phyloP scores from a whole-genome alignment of 805 yeast species.

The Metschnikowia lochheadii region DNA sequence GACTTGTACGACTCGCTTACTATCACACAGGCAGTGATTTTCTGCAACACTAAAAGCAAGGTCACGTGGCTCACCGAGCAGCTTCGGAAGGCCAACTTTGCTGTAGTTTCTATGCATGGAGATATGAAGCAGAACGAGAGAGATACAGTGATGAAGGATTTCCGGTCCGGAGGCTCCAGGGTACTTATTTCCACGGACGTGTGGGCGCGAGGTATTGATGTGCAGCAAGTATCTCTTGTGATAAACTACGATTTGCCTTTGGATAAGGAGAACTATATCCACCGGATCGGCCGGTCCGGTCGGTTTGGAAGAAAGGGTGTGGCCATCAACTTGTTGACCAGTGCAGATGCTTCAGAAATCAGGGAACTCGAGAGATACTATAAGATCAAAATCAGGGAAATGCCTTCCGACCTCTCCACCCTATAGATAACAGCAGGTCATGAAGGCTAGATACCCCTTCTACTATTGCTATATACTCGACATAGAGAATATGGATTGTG shows the following conservation, averaged over 20 bases:
- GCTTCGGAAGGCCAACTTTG: slow-evolving; percentile 76
- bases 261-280: slow-evolving; percentile 93
- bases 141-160: slow-evolving; percentile 92
- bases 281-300: slow-evolving; percentile 97
- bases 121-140: slow-evolving; percentile 95
- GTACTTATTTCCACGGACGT: slow-evolving; percentile 94
- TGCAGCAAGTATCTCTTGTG: slow-evolving; percentile 94
- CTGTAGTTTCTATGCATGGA: slow-evolving; percentile 95
- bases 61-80: slow-evolving; percentile 86
- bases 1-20: slow-evolving; percentile 94
- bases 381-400: slow-evolving; percentile 68
- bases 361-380: slow-evolving; percentile 72
- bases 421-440: not conserved
- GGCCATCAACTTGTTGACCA: slow-evolving; percentile 90
- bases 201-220: slow-evolving; percentile 98
- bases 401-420: slow-evolving; percentile 43
- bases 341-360: slow-evolving; percentile 68
- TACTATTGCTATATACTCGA: too few species aligned
- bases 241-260: slow-evolving; percentile 92
- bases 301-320: slow-evolving; percentile 98
- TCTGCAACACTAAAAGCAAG: slow-evolving; percentile 94
- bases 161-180: slow-evolving; percentile 89
- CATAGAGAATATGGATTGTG: too few species aligned
- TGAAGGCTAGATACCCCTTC: too few species aligned
- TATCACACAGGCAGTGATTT: slow-evolving; percentile 95